These are phyloP conservation scores for Vaccinium macrocarpon DNA, from an alignment of 148 eudicot genomes.

Conservation along the genomic window DNA sequence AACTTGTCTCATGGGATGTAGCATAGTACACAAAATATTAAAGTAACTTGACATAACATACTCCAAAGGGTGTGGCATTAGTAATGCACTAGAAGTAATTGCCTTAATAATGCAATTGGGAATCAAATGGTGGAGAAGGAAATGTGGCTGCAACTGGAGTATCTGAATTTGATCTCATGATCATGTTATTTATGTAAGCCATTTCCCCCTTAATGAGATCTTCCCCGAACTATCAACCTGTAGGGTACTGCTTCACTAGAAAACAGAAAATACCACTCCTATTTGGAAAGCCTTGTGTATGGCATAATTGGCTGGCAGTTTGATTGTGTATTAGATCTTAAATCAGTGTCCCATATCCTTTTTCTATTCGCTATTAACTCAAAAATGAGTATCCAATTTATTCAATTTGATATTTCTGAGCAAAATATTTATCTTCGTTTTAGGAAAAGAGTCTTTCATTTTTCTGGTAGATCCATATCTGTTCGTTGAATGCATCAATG, in stretches of 20 bases:
- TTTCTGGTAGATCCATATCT: not conserved
- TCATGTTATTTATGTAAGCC: not conserved
- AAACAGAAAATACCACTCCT: not conserved
- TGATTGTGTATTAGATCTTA: not conserved
- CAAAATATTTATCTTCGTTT: not conserved
- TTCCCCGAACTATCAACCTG: not conserved
- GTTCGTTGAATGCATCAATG: not conserved
- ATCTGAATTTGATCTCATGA: not conserved
- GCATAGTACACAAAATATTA: not conserved
- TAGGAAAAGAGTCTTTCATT: not conserved
- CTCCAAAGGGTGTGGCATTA: not conserved
- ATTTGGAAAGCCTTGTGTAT: not conserved
- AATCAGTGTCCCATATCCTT: not conserved
- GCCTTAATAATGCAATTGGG: not conserved
- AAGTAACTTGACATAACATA: not conserved
- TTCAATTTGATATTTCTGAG: not conserved
- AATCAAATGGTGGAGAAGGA: not conserved
- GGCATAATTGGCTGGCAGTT: not conserved
- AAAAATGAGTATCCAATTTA: not conserved
- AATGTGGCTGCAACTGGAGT: constrained; percentile 4
- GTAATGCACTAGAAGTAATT: not conserved
- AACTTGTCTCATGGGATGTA: not conserved
- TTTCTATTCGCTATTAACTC: not conserved
- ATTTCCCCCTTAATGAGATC: not conserved
- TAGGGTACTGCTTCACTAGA: not conserved